phyloP scores from a whole-genome alignment of 2,329 filamentous ascomycete species.

The Diaporthe ilicicola region DNA sequence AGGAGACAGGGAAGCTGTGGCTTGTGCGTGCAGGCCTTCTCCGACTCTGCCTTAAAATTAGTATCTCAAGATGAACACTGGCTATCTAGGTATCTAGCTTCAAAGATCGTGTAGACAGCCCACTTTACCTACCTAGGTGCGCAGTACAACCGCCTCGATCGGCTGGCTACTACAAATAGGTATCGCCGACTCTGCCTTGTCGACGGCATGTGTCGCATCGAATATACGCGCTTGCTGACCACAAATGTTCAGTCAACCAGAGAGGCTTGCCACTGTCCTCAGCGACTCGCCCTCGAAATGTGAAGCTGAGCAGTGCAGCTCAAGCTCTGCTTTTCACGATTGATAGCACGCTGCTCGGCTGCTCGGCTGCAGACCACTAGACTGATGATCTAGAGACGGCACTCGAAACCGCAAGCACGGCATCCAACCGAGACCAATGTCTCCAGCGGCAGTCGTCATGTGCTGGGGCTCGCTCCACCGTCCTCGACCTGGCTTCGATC shows the following conservation, averaged over 20 bases:
- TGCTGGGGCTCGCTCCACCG: background rate
- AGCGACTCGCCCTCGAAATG: background rate
- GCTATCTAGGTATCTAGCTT: no score
- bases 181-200: no score
- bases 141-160: no score
- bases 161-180: no score
- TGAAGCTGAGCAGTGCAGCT: background rate
- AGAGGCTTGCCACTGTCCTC: background rate
- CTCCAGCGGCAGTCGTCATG: background rate
- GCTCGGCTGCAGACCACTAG: no score
- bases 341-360: background rate
- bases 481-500: background rate
- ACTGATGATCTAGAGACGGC: background rate
- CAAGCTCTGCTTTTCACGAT: background rate
- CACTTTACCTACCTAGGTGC: no score
- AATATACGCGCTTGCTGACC: background rate
- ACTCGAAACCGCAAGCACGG: background rate
- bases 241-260: background rate
- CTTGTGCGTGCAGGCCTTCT: background rate
- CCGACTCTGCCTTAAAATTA: no score
- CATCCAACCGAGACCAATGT: slow-evolving; percentile 1
- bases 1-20: background rate
- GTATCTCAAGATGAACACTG: no score
- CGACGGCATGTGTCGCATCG: no score
- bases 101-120: no score